These are phyloP conservation scores for Strobilomyces confusus DNA, from an alignment of 768 basidiomycete species.

Conservation along the genomic window DNA sequence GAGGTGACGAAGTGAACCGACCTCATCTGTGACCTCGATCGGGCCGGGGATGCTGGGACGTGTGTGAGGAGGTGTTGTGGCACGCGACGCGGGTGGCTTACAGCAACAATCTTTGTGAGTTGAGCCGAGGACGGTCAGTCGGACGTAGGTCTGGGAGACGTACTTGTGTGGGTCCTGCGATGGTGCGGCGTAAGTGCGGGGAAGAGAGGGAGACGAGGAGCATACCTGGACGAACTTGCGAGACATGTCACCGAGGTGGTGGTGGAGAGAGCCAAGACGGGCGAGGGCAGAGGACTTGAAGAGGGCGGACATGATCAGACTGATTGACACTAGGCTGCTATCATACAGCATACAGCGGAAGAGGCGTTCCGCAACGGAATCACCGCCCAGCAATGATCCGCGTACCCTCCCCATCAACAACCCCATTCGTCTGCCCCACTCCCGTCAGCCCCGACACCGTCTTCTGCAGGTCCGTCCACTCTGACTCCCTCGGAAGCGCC, in stretches of 20 bases:
- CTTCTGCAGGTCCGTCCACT: slow-evolving; percentile 93
- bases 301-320: slow-evolving; percentile 1
- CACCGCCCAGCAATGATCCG: slow-evolving; percentile 35
- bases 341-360: not conserved
- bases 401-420: slow-evolving; percentile 26
- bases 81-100: slow-evolving; percentile 16
- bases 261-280: not conserved
- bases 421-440: slow-evolving; percentile 43
- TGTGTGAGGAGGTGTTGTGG: not conserved
- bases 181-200: not conserved
- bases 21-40: slow-evolving; percentile 61
- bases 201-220: not conserved
- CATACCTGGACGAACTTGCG: slow-evolving; percentile 17
- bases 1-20: slow-evolving; percentile 19
- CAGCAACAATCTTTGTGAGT: slow-evolving; percentile 46
- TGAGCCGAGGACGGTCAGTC: slow-evolving; percentile 23
- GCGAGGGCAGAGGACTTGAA: not conserved
- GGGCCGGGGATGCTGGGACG: slow-evolving; percentile 55
- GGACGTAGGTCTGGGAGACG: slow-evolving; percentile 16
- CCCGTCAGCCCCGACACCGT: slow-evolving; percentile 66
- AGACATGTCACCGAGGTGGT: slow-evolving; percentile 16
- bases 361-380: slow-evolving; percentile 16
- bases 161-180: slow-evolving; percentile 46
- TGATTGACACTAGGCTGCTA: not conserved
- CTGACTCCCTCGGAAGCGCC: slow-evolving; percentile 81